Conservation (phyloP, 108 stramenopile species). For the Parmales sp. region DNA sequence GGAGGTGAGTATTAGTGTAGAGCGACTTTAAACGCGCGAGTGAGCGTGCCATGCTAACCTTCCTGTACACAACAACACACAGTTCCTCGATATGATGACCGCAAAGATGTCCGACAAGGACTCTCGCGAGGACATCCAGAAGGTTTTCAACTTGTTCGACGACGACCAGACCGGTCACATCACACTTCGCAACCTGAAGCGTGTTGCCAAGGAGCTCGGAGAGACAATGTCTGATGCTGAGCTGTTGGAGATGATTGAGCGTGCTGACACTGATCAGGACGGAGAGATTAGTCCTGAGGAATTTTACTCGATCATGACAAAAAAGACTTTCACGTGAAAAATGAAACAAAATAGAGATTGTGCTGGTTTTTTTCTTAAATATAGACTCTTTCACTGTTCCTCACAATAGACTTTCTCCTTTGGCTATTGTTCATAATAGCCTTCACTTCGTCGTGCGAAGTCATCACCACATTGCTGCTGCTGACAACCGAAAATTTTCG, state of each 20-base stretch:
- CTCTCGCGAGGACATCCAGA: slow-evolving; percentile 56
- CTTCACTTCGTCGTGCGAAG: too few species aligned
- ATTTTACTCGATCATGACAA: slow-evolving; percentile 85
- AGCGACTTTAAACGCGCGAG: not conserved
- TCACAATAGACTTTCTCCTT: too few species aligned
- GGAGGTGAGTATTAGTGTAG: slow-evolving; percentile 37
- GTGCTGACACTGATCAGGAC: slow-evolving; percentile 71
- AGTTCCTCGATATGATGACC: slow-evolving; percentile 59
- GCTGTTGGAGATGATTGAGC: slow-evolving; percentile 95
- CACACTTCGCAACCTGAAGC: slow-evolving; percentile 77
- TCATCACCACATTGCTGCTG: too few species aligned
- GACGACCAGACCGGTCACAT: slow-evolving; percentile 91
- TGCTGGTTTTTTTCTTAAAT: too few species aligned
- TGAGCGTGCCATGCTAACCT: not conserved
- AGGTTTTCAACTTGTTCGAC: slow-evolving; percentile 97
- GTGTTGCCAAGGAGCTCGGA: slow-evolving; percentile 90
- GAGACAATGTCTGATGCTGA: slow-evolving; percentile 95
- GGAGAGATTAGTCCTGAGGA: slow-evolving; percentile 79
- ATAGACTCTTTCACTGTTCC: too few species aligned
- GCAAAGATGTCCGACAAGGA: slow-evolving; percentile 54
- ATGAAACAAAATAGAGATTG: too few species aligned
- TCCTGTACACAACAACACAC: not conserved
- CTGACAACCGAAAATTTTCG: too few species aligned
- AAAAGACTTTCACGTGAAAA: slow-evolving; percentile 35
- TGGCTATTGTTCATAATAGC: too few species aligned